Base-by-base conservation (phyloP, 805 yeast species). In the Candida germanica region DNA sequence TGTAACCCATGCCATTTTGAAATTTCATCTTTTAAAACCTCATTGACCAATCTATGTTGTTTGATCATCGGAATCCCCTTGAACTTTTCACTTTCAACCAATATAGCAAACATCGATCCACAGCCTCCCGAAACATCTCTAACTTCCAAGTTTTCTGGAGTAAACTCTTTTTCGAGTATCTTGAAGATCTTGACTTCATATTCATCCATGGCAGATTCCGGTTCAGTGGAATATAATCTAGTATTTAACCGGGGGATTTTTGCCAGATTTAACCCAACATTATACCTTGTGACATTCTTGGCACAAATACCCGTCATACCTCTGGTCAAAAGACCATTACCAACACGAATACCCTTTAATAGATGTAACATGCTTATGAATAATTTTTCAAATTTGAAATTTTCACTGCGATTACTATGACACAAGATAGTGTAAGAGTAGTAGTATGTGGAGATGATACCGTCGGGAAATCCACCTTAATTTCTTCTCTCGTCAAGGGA, bases 81-180 rank as follows among this genome's bases (percentile, higher is more conserved):
- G 62, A 93, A 93, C 51, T 77, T 66, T 2, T 68, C 70, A 36
- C 93, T 80, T 30, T 80, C 83, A 12, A 93, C 75, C 40, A 71
- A 65, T 33, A 93, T 91, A 31, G 95, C 87, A 63, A 87, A 93
- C 98, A 93, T 93, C 5, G 97, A 88, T 1, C 98, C 98, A 62
- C 98, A 93, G 1, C 98, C 98, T 13, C 70, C 98, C 18, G 93
- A 81, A 6, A 91, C 79, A 55, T 91, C 98, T 45, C 71, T 68
- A 5, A 91, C 97, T 18, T 71, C 69, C 30, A 89, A 63, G 23
- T 59, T 61, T 20, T 62, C 57, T 2, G 98, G 97, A 5, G 65
- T 47, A 31, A 91, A 74, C 36, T 71, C 71, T 16, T 66, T 58
- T 8, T 68, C 50, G 26, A 88, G 64, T 38, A 77, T 77, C 17